Evolutionary conservation across 2,329 filamentous ascomycete species (phyloP), one percentile per base, ranked within the genome.

Genomic region (Triangularia verruculosa): DNA sequence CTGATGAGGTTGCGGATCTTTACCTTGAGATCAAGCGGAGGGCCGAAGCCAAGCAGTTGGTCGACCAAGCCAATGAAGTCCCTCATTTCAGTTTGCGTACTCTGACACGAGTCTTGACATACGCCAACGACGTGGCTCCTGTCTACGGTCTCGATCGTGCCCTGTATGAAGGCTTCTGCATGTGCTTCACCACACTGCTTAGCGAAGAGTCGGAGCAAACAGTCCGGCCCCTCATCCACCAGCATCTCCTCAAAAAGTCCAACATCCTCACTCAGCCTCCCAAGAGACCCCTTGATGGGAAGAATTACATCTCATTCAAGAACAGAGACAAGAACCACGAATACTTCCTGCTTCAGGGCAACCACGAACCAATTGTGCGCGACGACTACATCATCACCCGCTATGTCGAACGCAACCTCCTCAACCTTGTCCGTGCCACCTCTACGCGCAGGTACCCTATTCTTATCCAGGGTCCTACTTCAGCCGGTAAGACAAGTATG

Each of bases 401-500:
- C 0, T 99, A 96, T 67, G 92, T 99, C 22, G 91, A 96, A 76
- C 89, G 92, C 59, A 99, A 99, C 69, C 83, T 99, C 68, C 86
- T 97, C 70, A 99, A 99, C 71, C 79, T 99, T 27, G 94, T 98
- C 11, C 86, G 96, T 72, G 96, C 95, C 2, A 93, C 93, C 15
- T 98, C 94, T 0, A 99, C 94, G 4, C 82, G 93, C 34, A 87
- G 91, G 57, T 99, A 97, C 74, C 96, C 95, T 0, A 92, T 99
- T 57, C 82, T 99, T 9, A 90, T 99, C 20, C 95, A 99, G 76
- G 95, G 95, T 3, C 95, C 96, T 12, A 99, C 95, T 0, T 99
- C 96, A 4, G 91, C 94, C 12, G 95, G 95, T 68, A 99, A 99
- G 78, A 99, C 95, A 0, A 98, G 94, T 76, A 99, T 99, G 95